Base-by-base conservation (phyloP, 2,329 filamentous ascomycete genomes). In the Cercospora zeina region DNA sequence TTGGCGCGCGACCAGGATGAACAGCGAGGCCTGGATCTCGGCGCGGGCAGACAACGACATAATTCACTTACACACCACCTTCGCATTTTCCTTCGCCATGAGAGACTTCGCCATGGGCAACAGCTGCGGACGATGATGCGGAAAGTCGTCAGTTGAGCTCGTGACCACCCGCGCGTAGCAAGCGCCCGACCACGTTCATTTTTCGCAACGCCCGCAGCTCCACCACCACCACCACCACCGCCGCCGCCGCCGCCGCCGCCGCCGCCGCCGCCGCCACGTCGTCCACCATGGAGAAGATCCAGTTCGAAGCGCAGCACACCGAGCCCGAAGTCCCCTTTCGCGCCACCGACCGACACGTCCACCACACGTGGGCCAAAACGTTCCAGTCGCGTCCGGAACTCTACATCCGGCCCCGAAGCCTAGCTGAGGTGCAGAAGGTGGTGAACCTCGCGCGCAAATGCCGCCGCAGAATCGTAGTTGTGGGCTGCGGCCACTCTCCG, bases 321-420 rank as follows among this genome's bases (percentile, higher is more conserved):
- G 81, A 87, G 71, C 81, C 85, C 68, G 76, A 80, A 62, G 77
- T 95, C 39, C 86, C 91, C 47, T 96, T 97, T 79, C 89, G 88
- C 74, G 90, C 90, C 5, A 83, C 82, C 62, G 80, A 84, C 63
- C 81, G 85, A 58, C 87, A 97, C 76, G 78, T 87, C 54, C 95
- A 97, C 79, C 88, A 88, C 71, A 99, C 95, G 19, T 99, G 95
- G 95, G 95, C 95, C 39, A 88, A 88, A 73, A 97, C 95, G 54
- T 97, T 96, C 79, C 88, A 89, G 71, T 95, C 89, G 55, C 85
- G 87, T 16, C 95, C 95, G 2, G 92, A 97, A 80, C 87, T 97
- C 62, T 97, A 93, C 78, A 86, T 97, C 69, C 90, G 90, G 71
- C 95, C 95, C 2, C 84, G 89, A 70, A 88, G 87, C 1, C 80